These are phyloP conservation scores for Periconia macrospinosa DNA, from an alignment of 2,329 filamentous ascomycete species.

Conservation along the genomic window DNA sequence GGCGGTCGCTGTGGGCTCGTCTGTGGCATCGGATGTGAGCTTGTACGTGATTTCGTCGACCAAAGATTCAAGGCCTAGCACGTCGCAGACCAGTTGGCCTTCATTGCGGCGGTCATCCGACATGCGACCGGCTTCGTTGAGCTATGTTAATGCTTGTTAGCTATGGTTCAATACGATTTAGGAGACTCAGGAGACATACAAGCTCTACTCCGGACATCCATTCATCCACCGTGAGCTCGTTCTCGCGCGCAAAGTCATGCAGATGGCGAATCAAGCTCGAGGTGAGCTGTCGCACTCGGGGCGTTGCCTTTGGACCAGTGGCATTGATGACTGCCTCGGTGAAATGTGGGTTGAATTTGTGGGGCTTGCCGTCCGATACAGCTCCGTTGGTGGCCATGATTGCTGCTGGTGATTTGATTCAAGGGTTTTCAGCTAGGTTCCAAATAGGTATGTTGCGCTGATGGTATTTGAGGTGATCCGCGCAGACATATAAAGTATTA, in stretches of 20 bases:
- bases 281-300: conserved; percentile 66
- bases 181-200: conserved; percentile 41
- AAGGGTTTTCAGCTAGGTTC: not conserved
- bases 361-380: conserved; percentile 17
- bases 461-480: not conserved
- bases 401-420: not conserved
- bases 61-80: conserved; percentile 60
- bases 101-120: conserved; percentile 65
- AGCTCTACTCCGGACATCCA: conserved; percentile 75
- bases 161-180: not conserved
- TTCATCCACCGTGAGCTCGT: conserved; percentile 76
- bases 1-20: conserved; percentile 68
- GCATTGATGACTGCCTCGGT: conserved; percentile 72
- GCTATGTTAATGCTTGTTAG: conserved; percentile 23
- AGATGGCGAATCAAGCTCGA: conserved; percentile 68
- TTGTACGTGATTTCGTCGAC: conserved; percentile 82
- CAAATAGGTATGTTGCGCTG: not conserved
- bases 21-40: conserved; percentile 54
- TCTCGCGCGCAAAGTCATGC: conserved; percentile 76
- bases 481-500: not conserved
- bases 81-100: conserved; percentile 61
- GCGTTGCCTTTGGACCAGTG: conserved; percentile 69
- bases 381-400: conserved; percentile 23
- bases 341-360: conserved; percentile 72
- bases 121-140: conserved; percentile 67